These are phyloP conservation scores for Castanospermum australe DNA, from an alignment of 306 rosid species.

Conservation along the genomic window DNA sequence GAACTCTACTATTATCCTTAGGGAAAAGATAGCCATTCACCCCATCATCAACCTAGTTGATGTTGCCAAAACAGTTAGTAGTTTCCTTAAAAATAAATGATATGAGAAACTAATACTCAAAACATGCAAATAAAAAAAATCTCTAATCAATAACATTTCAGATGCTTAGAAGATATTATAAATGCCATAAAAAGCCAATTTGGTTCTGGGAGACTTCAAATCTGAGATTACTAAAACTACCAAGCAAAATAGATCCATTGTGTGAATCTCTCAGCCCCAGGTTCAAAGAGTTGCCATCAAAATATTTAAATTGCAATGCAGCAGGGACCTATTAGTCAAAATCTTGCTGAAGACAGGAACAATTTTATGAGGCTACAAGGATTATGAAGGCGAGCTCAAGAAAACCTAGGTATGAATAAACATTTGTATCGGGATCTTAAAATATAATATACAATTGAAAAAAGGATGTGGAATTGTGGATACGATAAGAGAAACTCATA, in stretches of 20 bases:
- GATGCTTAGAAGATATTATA: not conserved
- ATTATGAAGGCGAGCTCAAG: not conserved
- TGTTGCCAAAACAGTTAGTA: constrained; percentile 42
- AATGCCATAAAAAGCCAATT: not conserved
- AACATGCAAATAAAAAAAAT: not conserved
- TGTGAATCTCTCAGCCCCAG: not conserved
- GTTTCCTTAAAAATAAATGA: constrained; percentile 14
- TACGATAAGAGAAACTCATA: not conserved
- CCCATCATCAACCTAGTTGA: constrained; percentile 78
- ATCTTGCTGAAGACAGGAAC: not conserved
- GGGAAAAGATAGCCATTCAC: constrained; percentile 91
- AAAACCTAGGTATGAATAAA: not conserved
- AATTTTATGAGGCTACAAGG: not conserved
- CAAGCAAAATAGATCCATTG: constrained; percentile 14
- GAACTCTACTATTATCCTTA: constrained; percentile 54
- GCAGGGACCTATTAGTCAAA: not conserved
- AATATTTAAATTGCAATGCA: not conserved
- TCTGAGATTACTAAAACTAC: not conserved
- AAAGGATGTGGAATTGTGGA: not conserved
- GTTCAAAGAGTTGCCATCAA: not conserved
- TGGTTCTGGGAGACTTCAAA: constrained; percentile 9
- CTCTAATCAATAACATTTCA: not conserved
- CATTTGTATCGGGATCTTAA: not conserved
- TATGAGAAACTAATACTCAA: not conserved
- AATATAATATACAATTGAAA: not conserved